Conservation (phyloP, 306 rosid genomes). For the Fragaria ananassa region DNA sequence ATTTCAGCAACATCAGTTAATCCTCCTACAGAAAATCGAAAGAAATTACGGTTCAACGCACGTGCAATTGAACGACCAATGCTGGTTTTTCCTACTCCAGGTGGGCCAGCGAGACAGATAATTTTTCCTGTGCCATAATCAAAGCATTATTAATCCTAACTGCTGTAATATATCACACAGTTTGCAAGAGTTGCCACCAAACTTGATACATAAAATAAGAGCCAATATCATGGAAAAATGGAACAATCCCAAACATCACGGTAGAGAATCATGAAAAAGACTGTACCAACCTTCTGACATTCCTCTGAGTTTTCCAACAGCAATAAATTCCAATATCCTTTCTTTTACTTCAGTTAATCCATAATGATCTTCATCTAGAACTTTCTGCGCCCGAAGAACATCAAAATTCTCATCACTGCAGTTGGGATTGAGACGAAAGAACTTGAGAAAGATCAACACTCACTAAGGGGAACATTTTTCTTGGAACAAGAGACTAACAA, state of each 20-base stretch:
- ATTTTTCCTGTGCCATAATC: conserved; percentile 65
- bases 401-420: conserved; percentile 93
- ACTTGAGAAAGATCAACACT: not conserved
- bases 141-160: not conserved
- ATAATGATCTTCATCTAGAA: conserved; percentile 98
- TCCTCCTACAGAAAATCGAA: conserved; percentile 95
- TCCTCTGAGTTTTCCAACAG: conserved; percentile 97
- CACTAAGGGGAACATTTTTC: not conserved
- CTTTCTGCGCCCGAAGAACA: conserved; percentile 74
- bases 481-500: not conserved
- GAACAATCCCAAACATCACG: conserved; percentile 2
- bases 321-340: conserved; percentile 93
- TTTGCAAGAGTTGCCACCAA: not conserved
- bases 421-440: conserved; percentile 10
- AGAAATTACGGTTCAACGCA: conserved; percentile 92
- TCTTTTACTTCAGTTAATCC: conserved; percentile 97
- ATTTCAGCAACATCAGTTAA: conserved; percentile 97
- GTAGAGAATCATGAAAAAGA: conserved; percentile 2
- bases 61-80: conserved; percentile 99
- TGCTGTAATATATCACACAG: not conserved
- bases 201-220: conserved; percentile 10
- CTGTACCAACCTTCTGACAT: conserved; percentile 71
- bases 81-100: conserved; percentile 99
- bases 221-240: conserved; percentile 13
- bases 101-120: conserved; percentile 97